Base-by-base conservation (phyloP, 1,284 basidiomycete genomes). In the Ustilago curta region DNA sequence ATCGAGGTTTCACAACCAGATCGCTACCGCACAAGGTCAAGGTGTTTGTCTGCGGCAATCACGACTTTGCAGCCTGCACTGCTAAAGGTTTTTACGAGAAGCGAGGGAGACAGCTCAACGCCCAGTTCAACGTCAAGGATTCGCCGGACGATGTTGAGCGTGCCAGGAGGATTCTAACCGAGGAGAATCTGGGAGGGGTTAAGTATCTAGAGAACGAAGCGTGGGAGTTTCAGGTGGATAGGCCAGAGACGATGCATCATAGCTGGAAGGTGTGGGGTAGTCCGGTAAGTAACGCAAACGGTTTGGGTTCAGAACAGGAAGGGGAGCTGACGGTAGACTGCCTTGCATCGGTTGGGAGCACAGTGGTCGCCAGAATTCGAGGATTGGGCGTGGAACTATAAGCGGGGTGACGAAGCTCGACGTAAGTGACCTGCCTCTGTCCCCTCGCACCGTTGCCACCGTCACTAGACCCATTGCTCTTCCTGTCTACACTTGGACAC, bases 381-480 rank as follows among this genome's bases (percentile, higher is more conserved):
- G 32, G 39, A 53, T 32, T 78, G 77, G 77, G 77, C 77, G 3
- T 79, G 74, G 74, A 79, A 79, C 64, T 74, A 79, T 49, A 19
- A 35, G 1, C 49, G 59, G 11, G 65, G 65, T 4, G 45, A 32
- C 3, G 35, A 68, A 37, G 65, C 65, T 31, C 47, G 29, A 48
- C 27, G 47, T 48, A 11, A 18, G 47, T 48, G 3, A n/a, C 45
- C 18, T 3, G 8, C 47, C 47, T n/a, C 21, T 27, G 6, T 21
- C 14, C 43, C 14, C 25, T 12, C 23, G 18, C 18, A 16, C 23
- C 25, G 27, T 27, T 7, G 19, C n/a, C 29, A 2, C 27, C n/a
- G 1, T 19, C 19, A 31, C 47, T 45, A 5, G 27, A 27, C 27
- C 12, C 21, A 1, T 44, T 25, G 8, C 14, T 29, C 16, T n/a